Percentiles rank a stretch among this genome's conserved stretches.
Evolutionary conservation across 2,329 filamentous ascomycete species (phyloP).

Genomic region (Ceratocystis harringtonii): DNA sequence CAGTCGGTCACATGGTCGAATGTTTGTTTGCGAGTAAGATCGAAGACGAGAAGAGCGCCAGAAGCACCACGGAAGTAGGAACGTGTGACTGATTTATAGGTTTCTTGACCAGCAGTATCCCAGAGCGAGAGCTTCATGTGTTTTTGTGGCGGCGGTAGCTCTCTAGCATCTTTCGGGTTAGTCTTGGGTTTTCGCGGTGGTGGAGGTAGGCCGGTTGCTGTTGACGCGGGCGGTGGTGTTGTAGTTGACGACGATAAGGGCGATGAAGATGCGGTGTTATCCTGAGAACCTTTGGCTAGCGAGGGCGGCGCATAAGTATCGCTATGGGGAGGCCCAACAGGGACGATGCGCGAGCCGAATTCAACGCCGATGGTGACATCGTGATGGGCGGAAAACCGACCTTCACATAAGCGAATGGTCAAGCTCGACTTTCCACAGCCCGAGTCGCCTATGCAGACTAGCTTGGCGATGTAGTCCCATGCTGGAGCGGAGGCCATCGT

Average conservation of each 20-base stretch:
- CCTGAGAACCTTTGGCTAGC: constrained; percentile 15
- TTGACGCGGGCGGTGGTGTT: constrained; percentile 14
- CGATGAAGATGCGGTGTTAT: constrained; percentile 14
- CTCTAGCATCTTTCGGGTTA: constrained; percentile 13
- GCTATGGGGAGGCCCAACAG: constrained; percentile 66
- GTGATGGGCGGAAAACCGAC: constrained; percentile 84
- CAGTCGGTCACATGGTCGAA: constrained; percentile 83
- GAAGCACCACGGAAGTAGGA: constrained; percentile 77
- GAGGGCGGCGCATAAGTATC: constrained; percentile 26
- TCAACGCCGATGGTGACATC: constrained; percentile 96
- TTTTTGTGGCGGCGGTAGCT: constrained; percentile 33
- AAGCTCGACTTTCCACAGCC: constrained; percentile 91
- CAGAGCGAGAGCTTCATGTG: constrained; percentile 91
- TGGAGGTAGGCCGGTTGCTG: constrained; percentile 33
- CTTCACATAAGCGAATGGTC: constrained; percentile 90
- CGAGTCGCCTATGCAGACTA: constrained; percentile 93
- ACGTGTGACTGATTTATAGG: constrained; percentile 89
- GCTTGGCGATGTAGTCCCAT: constrained; percentile 98
- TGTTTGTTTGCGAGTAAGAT: constrained; percentile 73
- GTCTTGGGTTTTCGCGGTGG: constrained; percentile 30
- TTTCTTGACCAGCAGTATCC: constrained; percentile 95
- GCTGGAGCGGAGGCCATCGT: constrained; percentile 38
- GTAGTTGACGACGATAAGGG: constrained; percentile 17
- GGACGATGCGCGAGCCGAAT: constrained; percentile 84
- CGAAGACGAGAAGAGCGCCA: constrained; percentile 72